Percentiles rank a stretch among this genome's conserved stretches.
phyloP scores from a whole-genome alignment of 495 filamentous ascomycete genomes.

The Hypoxylon intermedium region DNA sequence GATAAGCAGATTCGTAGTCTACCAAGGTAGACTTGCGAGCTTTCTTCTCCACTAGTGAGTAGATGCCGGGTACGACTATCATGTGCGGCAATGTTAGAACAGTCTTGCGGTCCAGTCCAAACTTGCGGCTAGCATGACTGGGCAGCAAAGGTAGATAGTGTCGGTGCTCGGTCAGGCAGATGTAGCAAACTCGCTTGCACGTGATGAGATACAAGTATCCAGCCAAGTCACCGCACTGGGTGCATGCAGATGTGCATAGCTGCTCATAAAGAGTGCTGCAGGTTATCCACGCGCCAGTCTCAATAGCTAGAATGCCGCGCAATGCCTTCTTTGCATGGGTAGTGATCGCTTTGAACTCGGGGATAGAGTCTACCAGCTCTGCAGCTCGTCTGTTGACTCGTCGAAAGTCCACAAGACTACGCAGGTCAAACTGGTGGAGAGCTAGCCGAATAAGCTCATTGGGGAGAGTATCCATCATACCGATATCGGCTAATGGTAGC shows the following conservation, averaged over 20 bases:
- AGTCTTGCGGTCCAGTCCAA: slow-evolving; percentile 1
- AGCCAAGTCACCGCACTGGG: slow-evolving; percentile 28
- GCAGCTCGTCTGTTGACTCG: slow-evolving; percentile 38
- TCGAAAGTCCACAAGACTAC: slow-evolving; percentile 29
- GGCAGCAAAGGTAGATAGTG: background rate
- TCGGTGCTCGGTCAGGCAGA: slow-evolving; percentile 17
- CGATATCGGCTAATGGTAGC: background rate
- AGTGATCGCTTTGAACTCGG: slow-evolving; percentile 24
- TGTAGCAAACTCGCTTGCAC: slow-evolving; percentile 30
- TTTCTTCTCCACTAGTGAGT: background rate
- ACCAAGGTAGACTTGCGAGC: background rate
- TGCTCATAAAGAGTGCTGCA: slow-evolving; percentile 9
- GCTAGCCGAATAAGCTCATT: slow-evolving; percentile 22
- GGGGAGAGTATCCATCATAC: slow-evolving; percentile 20
- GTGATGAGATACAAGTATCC: slow-evolving; percentile 35
- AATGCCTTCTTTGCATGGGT: slow-evolving; percentile 9
- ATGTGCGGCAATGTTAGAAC: slow-evolving; percentile 3
- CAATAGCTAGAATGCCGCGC: slow-evolving; percentile 18
- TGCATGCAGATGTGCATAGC: slow-evolving; percentile 16
- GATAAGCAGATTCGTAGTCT: slow-evolving; percentile 11
- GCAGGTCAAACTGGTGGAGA: slow-evolving; percentile 30
- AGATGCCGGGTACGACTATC: slow-evolving; percentile 8
- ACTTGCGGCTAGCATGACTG: background rate
- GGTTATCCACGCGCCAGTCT: slow-evolving; percentile 17
- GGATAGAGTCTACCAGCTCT: slow-evolving; percentile 32